Evolutionary conservation across 1,284 basidiomycete species (phyloP), one percentile per base, ranked within the genome.

Genomic region (Takashimella tepidaria): DNA sequence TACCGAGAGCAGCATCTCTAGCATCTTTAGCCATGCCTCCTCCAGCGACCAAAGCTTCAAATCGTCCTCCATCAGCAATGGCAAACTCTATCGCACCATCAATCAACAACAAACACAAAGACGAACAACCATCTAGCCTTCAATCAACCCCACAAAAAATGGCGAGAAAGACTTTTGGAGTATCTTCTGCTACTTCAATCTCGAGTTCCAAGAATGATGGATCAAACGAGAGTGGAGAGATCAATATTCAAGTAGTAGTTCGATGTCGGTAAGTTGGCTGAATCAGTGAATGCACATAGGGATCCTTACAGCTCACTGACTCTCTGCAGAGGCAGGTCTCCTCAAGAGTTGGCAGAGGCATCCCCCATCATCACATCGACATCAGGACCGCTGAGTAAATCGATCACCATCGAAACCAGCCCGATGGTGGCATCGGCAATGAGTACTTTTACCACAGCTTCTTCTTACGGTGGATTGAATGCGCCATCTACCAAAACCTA

Each of bases 241-340:
- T 72, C 56, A 89, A 92, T 66, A 96, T 97, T 21, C 85, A 90
- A 70, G 92, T 97, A n/a, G 88, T 92, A 11, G 83, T 96, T 45
- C 83, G 92, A 22, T 93, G 88, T 72, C 81, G 92, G 69, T 83
- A 82, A 57, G 76, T 68, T 20, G 1, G 10, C 16, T 56, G 2
- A n/a, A n/a, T n/a, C n/a, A n/a, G n/a, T n/a, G n/a, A n/a, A n/a
- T n/a, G n/a, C n/a, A n/a, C n/a, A n/a, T n/a, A n/a, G n/a, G n/a
- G n/a, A n/a, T n/a, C n/a, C n/a, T n/a, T n/a, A n/a, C n/a, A n/a
- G 12, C 8, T 5, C 6, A 42, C 22, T 54, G 23, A 24, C 22
- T 41, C 11, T 52, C 1, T 81, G 83, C 44, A 92, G 89, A 0
- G 88, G 89, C 50, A 82, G 85, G 13, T 76, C 76, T 2, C 41